Evolutionary conservation across 345 rosid species (phyloP).

Genomic region (Gossypium herbaceum): DNA sequence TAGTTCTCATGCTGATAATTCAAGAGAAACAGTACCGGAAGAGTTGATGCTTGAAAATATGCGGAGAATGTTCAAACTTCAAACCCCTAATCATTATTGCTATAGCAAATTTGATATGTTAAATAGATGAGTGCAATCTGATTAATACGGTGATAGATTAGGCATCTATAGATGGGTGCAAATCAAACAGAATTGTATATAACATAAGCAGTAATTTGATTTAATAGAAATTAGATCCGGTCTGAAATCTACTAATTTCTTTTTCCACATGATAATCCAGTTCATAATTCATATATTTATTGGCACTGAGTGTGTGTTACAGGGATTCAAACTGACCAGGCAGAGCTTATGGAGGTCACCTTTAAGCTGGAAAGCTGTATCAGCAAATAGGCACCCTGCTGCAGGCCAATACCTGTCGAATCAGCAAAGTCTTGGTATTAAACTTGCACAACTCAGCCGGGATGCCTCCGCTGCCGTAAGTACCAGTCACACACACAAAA

Average conservation of each 20-base stretch:
- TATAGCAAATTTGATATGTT: neutral
- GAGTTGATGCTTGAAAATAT: neutral
- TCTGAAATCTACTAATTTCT: neutral
- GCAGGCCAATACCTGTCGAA: conserved; percentile 53
- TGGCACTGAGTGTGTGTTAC: neutral
- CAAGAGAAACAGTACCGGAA: neutral
- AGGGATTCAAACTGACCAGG: conserved; percentile 53
- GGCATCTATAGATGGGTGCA: neutral
- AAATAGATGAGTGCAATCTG: neutral
- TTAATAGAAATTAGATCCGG: no score
- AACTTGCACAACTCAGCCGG: conserved; percentile 59
- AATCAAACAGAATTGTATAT: neutral
- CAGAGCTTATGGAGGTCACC: conserved; percentile 54
- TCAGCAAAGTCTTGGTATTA: conserved; percentile 60
- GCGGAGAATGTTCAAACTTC: neutral
- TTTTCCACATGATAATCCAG: no score
- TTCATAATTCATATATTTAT: neutral
- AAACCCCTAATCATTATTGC: neutral
- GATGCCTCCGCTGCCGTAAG: conserved; percentile 78
- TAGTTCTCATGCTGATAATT: neutral
- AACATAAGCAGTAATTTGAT: no score
- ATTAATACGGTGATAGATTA: neutral
- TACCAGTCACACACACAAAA: neutral
- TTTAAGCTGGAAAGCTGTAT: conserved; percentile 44
- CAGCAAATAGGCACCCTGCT: conserved; percentile 43